Conservation (phyloP, 2,329 filamentous ascomycete genomes). For the Colletotrichum tropicicola region DNA sequence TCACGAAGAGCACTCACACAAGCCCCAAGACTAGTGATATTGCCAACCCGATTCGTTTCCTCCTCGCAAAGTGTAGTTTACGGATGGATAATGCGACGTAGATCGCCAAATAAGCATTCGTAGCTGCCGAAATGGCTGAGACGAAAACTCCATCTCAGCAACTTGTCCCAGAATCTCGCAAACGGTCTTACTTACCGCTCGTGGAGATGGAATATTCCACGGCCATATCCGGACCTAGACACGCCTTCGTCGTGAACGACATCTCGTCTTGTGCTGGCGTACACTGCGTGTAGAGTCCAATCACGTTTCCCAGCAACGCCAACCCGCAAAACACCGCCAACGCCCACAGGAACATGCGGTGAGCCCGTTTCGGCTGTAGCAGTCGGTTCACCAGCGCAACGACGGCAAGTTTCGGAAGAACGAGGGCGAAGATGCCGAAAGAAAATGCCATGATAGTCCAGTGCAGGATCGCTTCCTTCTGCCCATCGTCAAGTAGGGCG, state of each 20-base stretch:
- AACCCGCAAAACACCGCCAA: constrained; percentile 41
- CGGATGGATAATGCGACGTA: constrained; percentile 49
- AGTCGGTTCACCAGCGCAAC: constrained; percentile 47
- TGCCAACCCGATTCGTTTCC: constrained; percentile 49
- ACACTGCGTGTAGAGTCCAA: constrained; percentile 53
- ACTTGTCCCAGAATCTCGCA: fast-evolving
- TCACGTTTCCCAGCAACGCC: constrained; percentile 44
- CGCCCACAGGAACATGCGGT: constrained; percentile 46
- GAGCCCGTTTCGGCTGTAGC: constrained; percentile 44
- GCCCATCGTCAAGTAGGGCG: constrained; percentile 35
- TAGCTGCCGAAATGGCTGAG: constrained; percentile 18
- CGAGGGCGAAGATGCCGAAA: constrained; percentile 48
- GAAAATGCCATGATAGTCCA: constrained; percentile 48
- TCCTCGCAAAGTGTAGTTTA: constrained; percentile 45
- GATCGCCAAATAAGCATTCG: constrained; percentile 50
- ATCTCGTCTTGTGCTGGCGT: constrained; percentile 46
- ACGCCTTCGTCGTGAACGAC: constrained; percentile 43
- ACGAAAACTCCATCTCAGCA: not conserved
- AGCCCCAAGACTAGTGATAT: constrained; percentile 44
- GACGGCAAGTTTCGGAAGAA: constrained; percentile 51
- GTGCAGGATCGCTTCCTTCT: constrained; percentile 40
- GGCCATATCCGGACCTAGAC: constrained; percentile 43
- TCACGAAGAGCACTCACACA: not conserved
- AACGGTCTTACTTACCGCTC: constrained; percentile 41
- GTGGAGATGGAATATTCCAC: constrained; percentile 50